Base-by-base conservation (phyloP, 2,329 filamentous ascomycete species). In the Diaporthe destruens region DNA sequence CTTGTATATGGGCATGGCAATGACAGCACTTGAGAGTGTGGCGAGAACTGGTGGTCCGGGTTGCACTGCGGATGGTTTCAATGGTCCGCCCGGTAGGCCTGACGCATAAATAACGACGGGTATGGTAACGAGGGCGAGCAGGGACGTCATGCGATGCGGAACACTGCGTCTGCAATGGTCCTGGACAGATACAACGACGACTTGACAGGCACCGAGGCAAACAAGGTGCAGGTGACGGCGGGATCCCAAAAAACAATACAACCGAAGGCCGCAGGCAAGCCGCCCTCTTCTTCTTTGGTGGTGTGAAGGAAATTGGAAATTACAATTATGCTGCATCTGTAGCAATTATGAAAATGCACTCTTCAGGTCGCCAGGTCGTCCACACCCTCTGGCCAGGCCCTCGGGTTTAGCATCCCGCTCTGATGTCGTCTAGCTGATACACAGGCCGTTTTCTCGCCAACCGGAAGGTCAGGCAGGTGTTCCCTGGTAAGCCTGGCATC, bases 341-440 rank as follows among this genome's bases (percentile, higher is more conserved):
- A 61, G 55, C 44, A 61, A 70, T 70, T 56, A 34, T 61, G 42
- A 61, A 61, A 42, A 66, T 66, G 61, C 47, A 53, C 16, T 23
- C 49, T 32, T 63, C 29, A 36, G 47, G 29, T 32, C 29, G 61
- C 54, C 29, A 36, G 47, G 29, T 32, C 29, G 61, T 23, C 16
- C 36, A n/a, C 25, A 36, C 56, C 67, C 67, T 61, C 36, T 42
- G 44, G 55, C 54, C 55, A 61, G 44, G 42, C 67, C 53, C n/a
- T 70, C 55, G 56, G 55, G 55, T 70, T 42, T 61, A 29, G 18
- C 42, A 42, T 53, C 34, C 44, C 34, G 55, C 25, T 42, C 39
- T 44, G 44, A 42, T 70, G 44, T 70, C 34, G 68, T 70, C 55
- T 70, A 70, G 54, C 68, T 54, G 68, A 61, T 63, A 70, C 68